These are phyloP conservation scores for Penicillium canescens DNA, from an alignment of 495 filamentous ascomycete species.

Conservation along the genomic window DNA sequence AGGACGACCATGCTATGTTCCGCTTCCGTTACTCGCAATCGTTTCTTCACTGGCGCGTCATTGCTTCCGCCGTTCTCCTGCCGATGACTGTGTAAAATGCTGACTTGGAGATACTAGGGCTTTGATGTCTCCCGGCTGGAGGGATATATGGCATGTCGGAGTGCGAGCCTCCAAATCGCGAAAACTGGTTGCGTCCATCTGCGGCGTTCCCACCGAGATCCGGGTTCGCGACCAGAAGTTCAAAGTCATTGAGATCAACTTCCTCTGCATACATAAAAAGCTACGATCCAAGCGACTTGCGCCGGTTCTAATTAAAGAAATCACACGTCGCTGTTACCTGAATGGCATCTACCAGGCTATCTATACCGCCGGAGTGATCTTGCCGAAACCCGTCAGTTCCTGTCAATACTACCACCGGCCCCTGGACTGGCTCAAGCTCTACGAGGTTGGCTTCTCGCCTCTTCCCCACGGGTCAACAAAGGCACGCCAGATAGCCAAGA, in stretches of 20 bases:
- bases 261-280: slow-evolving; percentile 97
- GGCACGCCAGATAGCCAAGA: slow-evolving; percentile 75
- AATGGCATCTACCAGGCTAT: slow-evolving; percentile 87
- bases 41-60: slow-evolving; percentile 87
- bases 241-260: slow-evolving; percentile 90
- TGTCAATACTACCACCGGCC: slow-evolving; percentile 93
- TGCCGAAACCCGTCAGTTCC: slow-evolving; percentile 87
- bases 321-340: slow-evolving; percentile 85
- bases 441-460: slow-evolving; percentile 88
- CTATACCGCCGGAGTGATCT: slow-evolving; percentile 86
- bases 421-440: slow-evolving; percentile 91
- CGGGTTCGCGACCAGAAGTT: slow-evolving; percentile 75
- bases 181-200: slow-evolving; percentile 92
- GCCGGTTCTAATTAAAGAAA: slow-evolving; percentile 93
- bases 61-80: too few species aligned
- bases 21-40: slow-evolving; percentile 89
- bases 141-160: slow-evolving; percentile 91
- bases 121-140: slow-evolving; percentile 92
- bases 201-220: slow-evolving; percentile 79
- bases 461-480: slow-evolving; percentile 80
- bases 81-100: too few species aligned
- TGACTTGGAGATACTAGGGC: too few species aligned
- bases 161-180: slow-evolving; percentile 74
- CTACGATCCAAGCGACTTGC: slow-evolving; percentile 88
- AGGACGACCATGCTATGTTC: slow-evolving; percentile 96